A percentile compares a stretch with the other conserved stretches of the same genome.
Evolutionary conservation across 2,329 filamentous ascomycete species (phyloP).

Genomic region (Thelonectria rubi): DNA sequence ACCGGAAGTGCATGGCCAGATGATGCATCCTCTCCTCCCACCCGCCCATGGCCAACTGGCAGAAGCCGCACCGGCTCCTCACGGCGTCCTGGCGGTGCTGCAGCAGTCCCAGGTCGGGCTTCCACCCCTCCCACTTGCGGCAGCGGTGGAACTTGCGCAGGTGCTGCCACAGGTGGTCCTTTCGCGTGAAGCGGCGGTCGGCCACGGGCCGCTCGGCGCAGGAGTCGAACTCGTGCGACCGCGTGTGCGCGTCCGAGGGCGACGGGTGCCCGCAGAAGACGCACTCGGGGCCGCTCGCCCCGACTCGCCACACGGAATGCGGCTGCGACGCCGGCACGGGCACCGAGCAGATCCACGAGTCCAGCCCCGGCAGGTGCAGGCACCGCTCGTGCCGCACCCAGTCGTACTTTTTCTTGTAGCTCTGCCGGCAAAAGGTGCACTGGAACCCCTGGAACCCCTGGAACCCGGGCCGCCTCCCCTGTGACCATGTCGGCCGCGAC

Average conservation of each 20-base stretch:
- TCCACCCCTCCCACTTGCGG: constrained; percentile 61
- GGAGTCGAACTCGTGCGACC: constrained; percentile 53
- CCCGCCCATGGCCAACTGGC: constrained; percentile 36
- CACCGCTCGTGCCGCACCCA: constrained; percentile 60
- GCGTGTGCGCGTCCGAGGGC: constrained; percentile 49
- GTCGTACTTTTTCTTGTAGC: constrained; percentile 53
- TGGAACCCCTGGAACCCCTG: constrained; percentile 44
- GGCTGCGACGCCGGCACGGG: constrained; percentile 48
- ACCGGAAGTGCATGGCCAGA: constrained; percentile 43
- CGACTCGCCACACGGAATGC: constrained; percentile 58
- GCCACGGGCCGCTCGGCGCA: constrained; percentile 58
- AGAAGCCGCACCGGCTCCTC: constrained; percentile 45
- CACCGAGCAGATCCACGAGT: constrained; percentile 60
- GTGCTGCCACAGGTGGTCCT: constrained; percentile 54
- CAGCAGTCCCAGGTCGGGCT: constrained; percentile 47
- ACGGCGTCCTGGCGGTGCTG: constrained; percentile 43
- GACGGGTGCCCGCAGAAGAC: constrained; percentile 50
- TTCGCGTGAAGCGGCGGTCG: constrained; percentile 55
- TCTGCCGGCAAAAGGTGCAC: constrained; percentile 51
- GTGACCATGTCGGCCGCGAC: constrained; percentile 28
- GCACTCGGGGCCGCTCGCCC: constrained; percentile 53
- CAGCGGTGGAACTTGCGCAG: constrained; percentile 55
- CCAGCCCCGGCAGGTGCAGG: constrained; percentile 55
- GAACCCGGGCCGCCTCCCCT: constrained; percentile 27
- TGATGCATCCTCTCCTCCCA: constrained; percentile 45